phyloP scores from a whole-genome alignment of 495 filamentous ascomycete species.

The Trichoderma reesei region DNA sequence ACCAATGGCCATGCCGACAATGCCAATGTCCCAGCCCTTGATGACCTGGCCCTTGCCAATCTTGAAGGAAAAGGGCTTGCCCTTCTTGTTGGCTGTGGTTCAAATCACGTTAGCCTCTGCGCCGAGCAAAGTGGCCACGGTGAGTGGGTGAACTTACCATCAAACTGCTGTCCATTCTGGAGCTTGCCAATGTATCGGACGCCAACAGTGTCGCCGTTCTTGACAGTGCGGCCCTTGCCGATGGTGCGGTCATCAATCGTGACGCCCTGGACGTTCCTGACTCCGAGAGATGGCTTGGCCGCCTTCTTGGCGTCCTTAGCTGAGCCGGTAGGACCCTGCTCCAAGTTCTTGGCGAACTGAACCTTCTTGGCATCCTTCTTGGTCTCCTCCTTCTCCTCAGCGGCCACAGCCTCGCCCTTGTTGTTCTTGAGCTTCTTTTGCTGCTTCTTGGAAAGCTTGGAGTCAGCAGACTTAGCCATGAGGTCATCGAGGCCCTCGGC shows the following conservation, averaged over 20 bases:
- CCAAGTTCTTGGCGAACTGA: constrained; percentile 95
- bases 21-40: constrained; percentile 95
- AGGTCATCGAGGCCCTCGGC: constrained; percentile 63
- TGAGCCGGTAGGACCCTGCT: constrained; percentile 82
- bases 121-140: neutral
- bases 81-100: constrained; percentile 81
- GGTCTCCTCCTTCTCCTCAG: constrained; percentile 48
- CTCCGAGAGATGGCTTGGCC: constrained; percentile 40
- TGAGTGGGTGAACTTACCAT: constrained; percentile 48
- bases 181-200: constrained; percentile 98
- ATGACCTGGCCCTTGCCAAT: constrained; percentile 91
- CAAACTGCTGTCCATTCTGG: constrained; percentile 84
- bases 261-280: constrained; percentile 75
- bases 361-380: constrained; percentile 84
- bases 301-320: constrained; percentile 36
- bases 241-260: constrained; percentile 92
- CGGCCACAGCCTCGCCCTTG: constrained; percentile 67
- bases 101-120: constrained; percentile 23
- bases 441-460: constrained; percentile 88
- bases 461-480: constrained; percentile 39
- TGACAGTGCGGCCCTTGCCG: constrained; percentile 68
- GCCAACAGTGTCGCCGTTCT: constrained; percentile 75
- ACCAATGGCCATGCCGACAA: constrained; percentile 83
- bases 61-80: constrained; percentile 91
- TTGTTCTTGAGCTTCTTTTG: constrained; percentile 99